A percentile compares a stretch with the other conserved stretches of the same genome.
These are phyloP conservation scores for Claviceps sp. DNA, from an alignment of 2,329 filamentous ascomycete genomes.

Conservation along the genomic window DNA sequence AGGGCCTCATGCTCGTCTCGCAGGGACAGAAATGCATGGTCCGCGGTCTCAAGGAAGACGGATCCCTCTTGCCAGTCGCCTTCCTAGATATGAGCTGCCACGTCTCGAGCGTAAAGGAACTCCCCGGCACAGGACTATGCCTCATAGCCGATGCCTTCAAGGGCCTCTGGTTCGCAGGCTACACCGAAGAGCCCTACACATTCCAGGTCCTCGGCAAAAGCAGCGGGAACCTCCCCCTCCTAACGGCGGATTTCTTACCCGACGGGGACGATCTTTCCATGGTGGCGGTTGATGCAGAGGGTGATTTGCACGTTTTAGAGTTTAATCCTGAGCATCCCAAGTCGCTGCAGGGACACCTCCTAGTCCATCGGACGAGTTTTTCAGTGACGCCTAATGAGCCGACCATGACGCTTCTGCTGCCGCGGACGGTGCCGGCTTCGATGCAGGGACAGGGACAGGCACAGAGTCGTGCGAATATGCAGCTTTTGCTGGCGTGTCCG, in stretches of 20 bases:
- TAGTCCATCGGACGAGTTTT: constrained; percentile 81
- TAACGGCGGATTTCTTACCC: constrained; percentile 78
- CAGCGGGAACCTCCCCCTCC: constrained; percentile 60
- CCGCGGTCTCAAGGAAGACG: constrained; percentile 87
- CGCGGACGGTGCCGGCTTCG: constrained; percentile 40
- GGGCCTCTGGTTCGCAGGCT: constrained; percentile 91
- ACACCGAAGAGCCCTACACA: constrained; percentile 91
- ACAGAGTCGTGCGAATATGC: constrained; percentile 21
- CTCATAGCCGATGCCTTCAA: constrained; percentile 84
- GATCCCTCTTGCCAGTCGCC: constrained; percentile 79
- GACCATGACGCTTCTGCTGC: constrained; percentile 62
- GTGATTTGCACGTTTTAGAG: constrained; percentile 77
- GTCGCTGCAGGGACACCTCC: constrained; percentile 74
- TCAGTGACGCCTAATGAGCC: constrained; percentile 68
- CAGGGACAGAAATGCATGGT: constrained; percentile 98
- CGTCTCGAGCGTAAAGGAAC: constrained; percentile 70
- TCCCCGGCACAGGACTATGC: constrained; percentile 72
- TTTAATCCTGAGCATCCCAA: constrained; percentile 95
- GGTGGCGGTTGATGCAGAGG: constrained; percentile 69
- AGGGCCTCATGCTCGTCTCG: constrained; percentile 77
- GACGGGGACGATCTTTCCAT: constrained; percentile 73
- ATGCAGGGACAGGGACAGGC: constrained; percentile 10
- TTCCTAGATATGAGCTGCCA: constrained; percentile 98
- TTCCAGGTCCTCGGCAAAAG: constrained; percentile 90
- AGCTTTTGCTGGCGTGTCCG: constrained; percentile 62